Percentiles rank a stretch among this genome's conserved stretches.
These are phyloP conservation scores for Fragaria vesca DNA, from an alignment of 306 rosid genomes.

Conservation along the genomic window DNA sequence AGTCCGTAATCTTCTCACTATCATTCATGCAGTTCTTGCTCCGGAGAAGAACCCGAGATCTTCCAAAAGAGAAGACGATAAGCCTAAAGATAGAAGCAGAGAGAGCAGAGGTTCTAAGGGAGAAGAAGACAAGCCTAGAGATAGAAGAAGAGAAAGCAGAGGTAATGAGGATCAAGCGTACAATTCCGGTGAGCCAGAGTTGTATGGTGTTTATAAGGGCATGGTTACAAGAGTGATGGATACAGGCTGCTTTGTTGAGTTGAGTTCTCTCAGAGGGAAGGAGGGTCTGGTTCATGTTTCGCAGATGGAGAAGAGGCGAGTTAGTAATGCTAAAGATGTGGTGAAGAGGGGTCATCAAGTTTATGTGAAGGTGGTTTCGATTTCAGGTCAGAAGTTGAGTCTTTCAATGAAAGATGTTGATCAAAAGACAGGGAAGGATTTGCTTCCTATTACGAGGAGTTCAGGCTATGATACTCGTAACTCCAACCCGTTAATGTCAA, in stretches of 20 bases:
- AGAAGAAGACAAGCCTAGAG: conserved; percentile 27
- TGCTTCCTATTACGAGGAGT: conserved; percentile 68
- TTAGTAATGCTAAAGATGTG: conserved; percentile 71
- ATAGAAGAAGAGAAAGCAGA: conserved; percentile 32
- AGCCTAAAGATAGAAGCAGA: conserved; percentile 35
- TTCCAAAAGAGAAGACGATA: conserved; percentile 32
- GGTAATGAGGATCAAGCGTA: conserved; percentile 28
- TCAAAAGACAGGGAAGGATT: conserved; percentile 70
- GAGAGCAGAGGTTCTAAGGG: conserved; percentile 16
- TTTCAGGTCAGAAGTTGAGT: conserved; percentile 77
- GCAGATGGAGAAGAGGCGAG: conserved; percentile 69
- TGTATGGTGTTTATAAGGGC: conserved; percentile 72
- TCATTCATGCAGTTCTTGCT: conserved; percentile 76
- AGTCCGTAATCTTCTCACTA: conserved; percentile 58
- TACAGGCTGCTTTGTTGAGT: conserved; percentile 74
- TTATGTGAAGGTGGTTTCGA: conserved; percentile 68
- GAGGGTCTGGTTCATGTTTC: conserved; percentile 90
- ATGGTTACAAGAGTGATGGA: conserved; percentile 80
- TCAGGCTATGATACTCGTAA: conserved; percentile 44
- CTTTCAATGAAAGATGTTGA: conserved; percentile 88
- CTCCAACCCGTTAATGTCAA: conserved; percentile 55
- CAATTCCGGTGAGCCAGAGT: conserved; percentile 49
- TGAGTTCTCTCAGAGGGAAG: conserved; percentile 66
- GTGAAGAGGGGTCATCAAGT: conserved; percentile 83
- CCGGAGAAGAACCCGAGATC: conserved; percentile 48